A percentile compares a stretch with the other conserved stretches of the same genome.
These are phyloP conservation scores for Nicotiana tomentosiformis DNA, from an alignment of 257 asterid species.

Conservation along the genomic window DNA sequence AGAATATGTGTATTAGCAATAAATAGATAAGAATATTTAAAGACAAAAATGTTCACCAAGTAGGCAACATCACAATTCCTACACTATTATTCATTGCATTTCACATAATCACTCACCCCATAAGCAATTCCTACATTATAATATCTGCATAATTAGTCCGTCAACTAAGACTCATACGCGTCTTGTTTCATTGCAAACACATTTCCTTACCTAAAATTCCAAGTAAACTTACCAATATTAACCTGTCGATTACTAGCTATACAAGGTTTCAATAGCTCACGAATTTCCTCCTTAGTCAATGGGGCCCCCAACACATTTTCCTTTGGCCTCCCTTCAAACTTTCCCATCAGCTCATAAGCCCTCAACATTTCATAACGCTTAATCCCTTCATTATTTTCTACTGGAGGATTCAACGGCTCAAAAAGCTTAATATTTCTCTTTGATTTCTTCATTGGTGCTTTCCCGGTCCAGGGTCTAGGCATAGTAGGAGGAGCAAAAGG, in stretches of 20 bases:
- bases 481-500: slow-evolving; percentile 94
- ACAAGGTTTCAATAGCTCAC: slow-evolving; percentile 50
- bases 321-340: slow-evolving; percentile 37
- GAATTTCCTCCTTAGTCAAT: slow-evolving; percentile 49
- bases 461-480: slow-evolving; percentile 99
- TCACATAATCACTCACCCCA: not conserved
- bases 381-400: slow-evolving; percentile 15
- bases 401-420: slow-evolving; percentile 41
- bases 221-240: slow-evolving; percentile 57
- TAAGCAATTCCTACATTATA: not conserved
- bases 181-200: too few relatives aligned
- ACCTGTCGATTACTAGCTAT: slow-evolving; percentile 74
- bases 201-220: not conserved
- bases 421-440: slow-evolving; percentile 72
- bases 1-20: not conserved
- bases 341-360: slow-evolving; percentile 56
- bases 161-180: not conserved
- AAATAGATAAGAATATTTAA: not conserved
- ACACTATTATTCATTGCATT: not conserved
- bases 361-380: slow-evolving; percentile 62
- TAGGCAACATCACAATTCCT: not conserved
- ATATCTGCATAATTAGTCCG: not conserved
- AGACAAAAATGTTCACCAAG: not conserved
- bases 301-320: slow-evolving; percentile 72
- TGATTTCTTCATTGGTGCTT: slow-evolving; percentile 81